These are phyloP conservation scores for Lactarius hatsudake DNA, from an alignment of 768 basidiomycete genomes.

Conservation along the genomic window DNA sequence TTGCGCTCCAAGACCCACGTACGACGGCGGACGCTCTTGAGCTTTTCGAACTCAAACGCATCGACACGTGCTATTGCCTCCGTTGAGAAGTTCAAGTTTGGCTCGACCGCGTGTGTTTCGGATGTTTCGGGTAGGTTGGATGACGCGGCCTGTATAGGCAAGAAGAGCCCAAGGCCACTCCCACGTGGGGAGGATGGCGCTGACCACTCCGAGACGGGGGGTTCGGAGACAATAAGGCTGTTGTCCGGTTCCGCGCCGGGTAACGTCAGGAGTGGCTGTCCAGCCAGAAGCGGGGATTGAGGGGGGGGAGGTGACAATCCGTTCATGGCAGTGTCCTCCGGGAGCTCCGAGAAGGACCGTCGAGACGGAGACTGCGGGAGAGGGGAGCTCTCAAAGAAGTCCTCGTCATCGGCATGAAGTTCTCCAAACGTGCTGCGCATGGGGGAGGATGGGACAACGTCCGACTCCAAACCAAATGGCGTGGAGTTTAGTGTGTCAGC, in stretches of 20 bases:
- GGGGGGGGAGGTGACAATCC: background rate
- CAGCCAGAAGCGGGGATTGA: slow-evolving; percentile 9
- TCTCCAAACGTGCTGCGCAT: background rate
- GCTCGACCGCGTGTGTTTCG: slow-evolving; percentile 21
- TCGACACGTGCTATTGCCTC: slow-evolving; percentile 18
- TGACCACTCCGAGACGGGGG: slow-evolving; percentile 20
- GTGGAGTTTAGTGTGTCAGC: background rate
- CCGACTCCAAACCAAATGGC: background rate
- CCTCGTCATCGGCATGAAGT: slow-evolving; percentile 8
- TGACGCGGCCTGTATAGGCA: slow-evolving; percentile 26
- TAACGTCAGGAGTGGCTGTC: slow-evolving; percentile 36
- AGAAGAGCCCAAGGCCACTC: slow-evolving; percentile 24
- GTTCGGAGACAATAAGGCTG: slow-evolving; percentile 27
- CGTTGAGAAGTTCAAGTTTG: slow-evolving; percentile 23
- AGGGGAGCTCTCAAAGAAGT: background rate
- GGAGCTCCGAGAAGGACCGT: slow-evolving; percentile 22
- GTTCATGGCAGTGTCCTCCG: slow-evolving; percentile 17
- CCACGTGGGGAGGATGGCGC: slow-evolving; percentile 16
- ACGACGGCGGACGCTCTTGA: slow-evolving; percentile 24
- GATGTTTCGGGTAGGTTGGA: slow-evolving; percentile 17
- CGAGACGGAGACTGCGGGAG: slow-evolving; percentile 24
- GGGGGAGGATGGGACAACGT: slow-evolving; percentile 8
- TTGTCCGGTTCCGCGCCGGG: slow-evolving; percentile 46
- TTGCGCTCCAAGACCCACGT: slow-evolving; percentile 27
- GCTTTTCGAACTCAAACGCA: slow-evolving; percentile 18